These are phyloP conservation scores for Metschnikowia amazonensis DNA, from an alignment of 805 yeast species.

Conservation along the genomic window DNA sequence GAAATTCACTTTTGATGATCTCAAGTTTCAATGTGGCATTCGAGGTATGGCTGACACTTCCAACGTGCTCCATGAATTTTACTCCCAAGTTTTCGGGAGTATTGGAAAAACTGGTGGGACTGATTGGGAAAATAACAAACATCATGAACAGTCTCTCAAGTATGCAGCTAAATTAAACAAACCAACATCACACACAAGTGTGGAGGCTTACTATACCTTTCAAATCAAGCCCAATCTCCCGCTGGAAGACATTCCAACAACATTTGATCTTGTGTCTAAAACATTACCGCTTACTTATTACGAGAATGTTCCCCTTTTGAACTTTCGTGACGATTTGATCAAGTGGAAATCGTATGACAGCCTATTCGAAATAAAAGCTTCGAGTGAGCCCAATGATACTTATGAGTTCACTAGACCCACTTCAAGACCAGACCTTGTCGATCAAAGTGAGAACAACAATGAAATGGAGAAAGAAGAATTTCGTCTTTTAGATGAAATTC, in stretches of 20 bases:
- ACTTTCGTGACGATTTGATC: constrained; percentile 21
- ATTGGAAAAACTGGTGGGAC: constrained; percentile 15
- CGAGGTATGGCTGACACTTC: constrained; percentile 25
- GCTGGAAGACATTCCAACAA: constrained; percentile 23
- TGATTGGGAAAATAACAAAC: constrained; percentile 14
- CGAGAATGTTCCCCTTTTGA: constrained; percentile 16
- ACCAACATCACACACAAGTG: constrained; percentile 7
- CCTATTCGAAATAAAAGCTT: constrained; percentile 15
- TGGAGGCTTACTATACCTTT: constrained; percentile 8
- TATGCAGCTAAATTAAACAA: constrained; percentile 27
- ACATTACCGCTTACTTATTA: constrained; percentile 17
- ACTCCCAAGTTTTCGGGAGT: constrained; percentile 15
- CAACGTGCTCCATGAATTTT: constrained; percentile 16
- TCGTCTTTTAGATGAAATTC: not conserved
- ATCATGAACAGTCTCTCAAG: constrained; percentile 23
- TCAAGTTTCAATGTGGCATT: constrained; percentile 45
- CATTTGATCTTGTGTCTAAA: constrained; percentile 26
- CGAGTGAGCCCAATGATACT: not conserved
- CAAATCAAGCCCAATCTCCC: constrained; percentile 5
- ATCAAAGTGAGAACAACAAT: not conserved
- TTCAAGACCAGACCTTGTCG: not conserved
- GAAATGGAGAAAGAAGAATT: not conserved
- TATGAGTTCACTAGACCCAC: not conserved
- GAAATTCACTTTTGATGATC: constrained; percentile 57
- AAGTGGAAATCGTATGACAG: constrained; percentile 20